These are phyloP conservation scores for Fusarium sp. DNA, from an alignment of 2,329 filamentous ascomycete species.

Conservation along the genomic window DNA sequence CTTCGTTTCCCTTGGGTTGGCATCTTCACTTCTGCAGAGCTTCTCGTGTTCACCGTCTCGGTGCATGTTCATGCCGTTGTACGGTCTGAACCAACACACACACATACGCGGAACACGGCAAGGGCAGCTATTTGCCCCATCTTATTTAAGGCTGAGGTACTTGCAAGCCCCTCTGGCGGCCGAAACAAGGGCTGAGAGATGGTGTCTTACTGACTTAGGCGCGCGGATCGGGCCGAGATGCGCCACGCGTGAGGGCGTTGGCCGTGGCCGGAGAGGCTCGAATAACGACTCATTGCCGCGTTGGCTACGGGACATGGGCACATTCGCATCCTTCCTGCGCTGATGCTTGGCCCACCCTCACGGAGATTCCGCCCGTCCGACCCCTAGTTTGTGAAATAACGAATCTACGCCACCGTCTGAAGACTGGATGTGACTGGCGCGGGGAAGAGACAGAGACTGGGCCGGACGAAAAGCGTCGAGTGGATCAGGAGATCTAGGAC, in stretches of 20 bases:
- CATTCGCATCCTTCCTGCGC: conserved; percentile 28
- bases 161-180: not conserved
- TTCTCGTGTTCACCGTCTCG: not conserved
- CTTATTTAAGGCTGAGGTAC: conserved; percentile 25
- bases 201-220: conserved; percentile 8
- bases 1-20: conserved; percentile 26
- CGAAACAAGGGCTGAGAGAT: conserved; percentile 11
- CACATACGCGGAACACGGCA: not conserved
- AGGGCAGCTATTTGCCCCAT: conserved; percentile 4
- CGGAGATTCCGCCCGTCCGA: not conserved
- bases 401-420: not conserved
- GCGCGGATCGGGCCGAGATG: conserved; percentile 16
- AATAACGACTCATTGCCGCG: conserved; percentile 9
- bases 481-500: conserved; percentile 14
- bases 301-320: conserved; percentile 15
- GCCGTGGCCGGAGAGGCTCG: not conserved
- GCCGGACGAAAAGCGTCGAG: not conserved
- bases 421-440: conserved; percentile 4
- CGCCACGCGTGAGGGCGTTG: not conserved
- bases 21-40: conserved; percentile 14
- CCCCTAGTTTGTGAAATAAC: not conserved
- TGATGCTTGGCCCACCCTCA: conserved; percentile 25
- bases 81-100: not conserved
- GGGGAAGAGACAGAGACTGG: not conserved
- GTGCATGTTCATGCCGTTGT: conserved; percentile 1